Evolutionary conservation across 73 alveolate species (phyloP), one percentile per base, ranked within the genome.

Genomic region (Symbiodinium pilosum): DNA sequence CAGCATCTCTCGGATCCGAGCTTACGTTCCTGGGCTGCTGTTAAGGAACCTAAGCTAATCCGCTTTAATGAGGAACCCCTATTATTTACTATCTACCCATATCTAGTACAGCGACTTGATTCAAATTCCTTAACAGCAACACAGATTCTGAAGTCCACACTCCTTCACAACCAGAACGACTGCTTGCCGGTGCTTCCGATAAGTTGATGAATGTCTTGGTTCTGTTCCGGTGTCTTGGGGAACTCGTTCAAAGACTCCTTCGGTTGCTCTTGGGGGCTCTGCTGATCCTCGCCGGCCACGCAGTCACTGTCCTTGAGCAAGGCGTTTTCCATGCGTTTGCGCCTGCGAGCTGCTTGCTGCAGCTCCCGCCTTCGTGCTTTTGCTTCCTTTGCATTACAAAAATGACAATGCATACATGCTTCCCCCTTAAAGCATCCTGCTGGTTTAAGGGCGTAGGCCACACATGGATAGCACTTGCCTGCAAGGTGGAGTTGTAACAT

Each of bases 331-430:
- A 24, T 91, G 40, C 97, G 77, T 81, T 91, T 91, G 24, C 77
- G 97, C 40, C 97, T 91, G 52, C 97, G 97, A 8, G 97, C 97
- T 42, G 87, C 97, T 54, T 91, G 97, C 52, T 91, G 97, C 88
- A 91, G 81, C 41, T 91, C 88, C 38, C 97, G 73, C 40, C 97
- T 41, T 28, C 97, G 26, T 7, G 97, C 97, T 43, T 91, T 91
- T 24, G 97, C 97, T 43, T 91, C 87, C 87, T 91, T 69, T 3
- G 88, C 97, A 34, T 69, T 71, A 77, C 97, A 91, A 34, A 69
- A 12, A 42, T 91, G 97, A 41, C 97, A 91, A 43, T 91, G 97
- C 54, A 83, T 68, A 88, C 97, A 91, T n/a, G 26, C 81, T 24
- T 32, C 97, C 4, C 97, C 97, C 40, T 91, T 91, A 43, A 69